Evolutionary conservation across 352 stramenopile genomes (phyloP).

Genomic region (Ophiocytium majus): DNA sequence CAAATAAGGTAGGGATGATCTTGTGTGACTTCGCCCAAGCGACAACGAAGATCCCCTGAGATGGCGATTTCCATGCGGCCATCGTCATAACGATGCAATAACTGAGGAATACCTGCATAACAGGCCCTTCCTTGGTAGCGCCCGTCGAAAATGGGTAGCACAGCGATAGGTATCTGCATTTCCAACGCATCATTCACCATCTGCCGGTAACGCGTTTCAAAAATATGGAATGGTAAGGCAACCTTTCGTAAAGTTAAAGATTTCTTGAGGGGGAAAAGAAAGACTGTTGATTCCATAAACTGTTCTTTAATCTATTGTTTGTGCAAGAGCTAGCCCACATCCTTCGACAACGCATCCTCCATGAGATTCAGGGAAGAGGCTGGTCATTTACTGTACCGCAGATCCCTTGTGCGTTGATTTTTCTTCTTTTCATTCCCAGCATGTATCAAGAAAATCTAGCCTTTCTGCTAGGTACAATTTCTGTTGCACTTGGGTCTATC

Average conservation of each 20-base stretch:
- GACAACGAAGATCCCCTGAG: not conserved
- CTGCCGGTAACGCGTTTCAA: constrained; percentile 13
- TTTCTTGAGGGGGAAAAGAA: constrained; percentile 10
- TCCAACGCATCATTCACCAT: not conserved
- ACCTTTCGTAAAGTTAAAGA: not conserved
- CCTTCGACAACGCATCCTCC: no score
- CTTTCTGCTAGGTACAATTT: no score
- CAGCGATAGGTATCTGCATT: constrained; percentile 4
- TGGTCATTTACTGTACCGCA: no score
- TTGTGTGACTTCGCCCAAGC: not conserved
- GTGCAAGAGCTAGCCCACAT: no score
- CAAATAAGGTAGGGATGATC: not conserved
- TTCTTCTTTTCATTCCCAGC: no score
- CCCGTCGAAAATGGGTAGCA: not conserved
- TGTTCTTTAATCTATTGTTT: no score
- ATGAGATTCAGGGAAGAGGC: no score
- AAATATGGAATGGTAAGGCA: not conserved
- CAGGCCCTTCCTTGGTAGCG: not conserved
- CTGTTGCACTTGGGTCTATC: no score
- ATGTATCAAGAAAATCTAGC: no score
- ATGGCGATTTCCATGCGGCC: not conserved
- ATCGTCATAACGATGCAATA: not conserved
- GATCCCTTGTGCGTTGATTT: no score
- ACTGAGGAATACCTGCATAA: not conserved
- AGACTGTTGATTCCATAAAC: not conserved